These are phyloP conservation scores for Ensete ventricosum DNA, from an alignment of 176 grass and related monocot species.

Conservation along the genomic window DNA sequence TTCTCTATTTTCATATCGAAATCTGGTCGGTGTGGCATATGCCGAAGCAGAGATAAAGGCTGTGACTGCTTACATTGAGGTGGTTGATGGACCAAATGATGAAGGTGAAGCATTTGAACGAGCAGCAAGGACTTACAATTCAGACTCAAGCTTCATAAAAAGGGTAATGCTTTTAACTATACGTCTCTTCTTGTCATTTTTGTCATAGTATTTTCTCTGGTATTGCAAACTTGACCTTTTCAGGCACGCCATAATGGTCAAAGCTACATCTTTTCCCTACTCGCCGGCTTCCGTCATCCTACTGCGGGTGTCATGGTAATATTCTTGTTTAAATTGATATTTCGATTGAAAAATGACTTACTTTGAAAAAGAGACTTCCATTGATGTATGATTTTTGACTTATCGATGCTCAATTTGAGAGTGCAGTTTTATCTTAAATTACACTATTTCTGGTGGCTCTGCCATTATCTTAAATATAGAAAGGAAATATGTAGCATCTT, in stretches of 20 bases:
- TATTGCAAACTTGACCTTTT: not conserved
- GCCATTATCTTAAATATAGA: no score
- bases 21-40: constrained; percentile 6
- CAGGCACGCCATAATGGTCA: not conserved
- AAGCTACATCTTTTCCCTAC: not conserved
- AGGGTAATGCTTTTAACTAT: not conserved
- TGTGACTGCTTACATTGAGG: constrained; percentile 32
- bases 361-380: not conserved
- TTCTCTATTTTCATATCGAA: constrained; percentile 34
- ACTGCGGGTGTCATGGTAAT: not conserved
- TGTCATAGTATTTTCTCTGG: not conserved
- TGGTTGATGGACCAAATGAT: constrained; percentile 19
- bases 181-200: not conserved
- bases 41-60: not conserved
- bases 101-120: constrained; percentile 1
- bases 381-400: no score
- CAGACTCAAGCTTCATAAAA: constrained; percentile 23
- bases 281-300: not conserved
- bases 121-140: not conserved
- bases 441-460: no score
- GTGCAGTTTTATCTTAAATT: no score
- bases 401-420: no score
- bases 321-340: not conserved
- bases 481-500: no score
- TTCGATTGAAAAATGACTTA: not conserved